Evolutionary conservation across 2,329 filamentous ascomycete genomes (phyloP), one percentile per base, ranked within the genome.

Genomic region (Fusarium chaquense): DNA sequence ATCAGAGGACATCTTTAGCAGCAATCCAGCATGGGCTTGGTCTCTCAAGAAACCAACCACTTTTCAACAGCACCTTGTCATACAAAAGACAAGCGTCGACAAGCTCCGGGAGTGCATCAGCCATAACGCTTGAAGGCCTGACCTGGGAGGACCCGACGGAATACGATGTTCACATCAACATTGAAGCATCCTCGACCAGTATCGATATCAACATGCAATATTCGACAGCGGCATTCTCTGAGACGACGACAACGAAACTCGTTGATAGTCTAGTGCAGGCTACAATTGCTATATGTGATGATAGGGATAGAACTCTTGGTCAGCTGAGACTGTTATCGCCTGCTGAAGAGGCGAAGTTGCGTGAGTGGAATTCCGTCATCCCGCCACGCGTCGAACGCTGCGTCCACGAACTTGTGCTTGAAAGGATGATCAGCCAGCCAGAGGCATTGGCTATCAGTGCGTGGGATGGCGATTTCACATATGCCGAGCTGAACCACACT

Each of bases 111-210:
- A 40, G 13, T 16, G 26, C n/a, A 53, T 28, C 50, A 18, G n/a
- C 49, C 18, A 52, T 52, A 26, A 32, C 18, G 9, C 49, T 52
- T 18, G 35, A 53, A 24, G 50, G 22, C n/a, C 13, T 41, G n/a
- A n/a, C n/a, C 36, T 53, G 36, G 50, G 36, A 41, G 13, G 50
- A 53, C 20, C 50, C 50, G 16, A 52, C 49, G 13, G 49, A 52
- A 28, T 52, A 52, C n/a, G 49, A 52, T 30, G 24, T 52, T n/a
- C 49, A 52, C n/a, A 36, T 52, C 35, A 52, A 52, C n/a, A 52
- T 52, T 15, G 49, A 52, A 38, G 49, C 49, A 9, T 52, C 49
- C 9, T 40, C 49, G 30, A 52, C 49, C 35, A 40, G 35, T 26
- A 36, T 52, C n/a, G 24, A 20, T n/a, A 38, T 52, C 35, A 52